Percentiles rank a stretch among this genome's conserved stretches.
These are phyloP conservation scores for Candida pseudoviswanathii DNA, from an alignment of 1,139 yeast species.

Conservation along the genomic window DNA sequence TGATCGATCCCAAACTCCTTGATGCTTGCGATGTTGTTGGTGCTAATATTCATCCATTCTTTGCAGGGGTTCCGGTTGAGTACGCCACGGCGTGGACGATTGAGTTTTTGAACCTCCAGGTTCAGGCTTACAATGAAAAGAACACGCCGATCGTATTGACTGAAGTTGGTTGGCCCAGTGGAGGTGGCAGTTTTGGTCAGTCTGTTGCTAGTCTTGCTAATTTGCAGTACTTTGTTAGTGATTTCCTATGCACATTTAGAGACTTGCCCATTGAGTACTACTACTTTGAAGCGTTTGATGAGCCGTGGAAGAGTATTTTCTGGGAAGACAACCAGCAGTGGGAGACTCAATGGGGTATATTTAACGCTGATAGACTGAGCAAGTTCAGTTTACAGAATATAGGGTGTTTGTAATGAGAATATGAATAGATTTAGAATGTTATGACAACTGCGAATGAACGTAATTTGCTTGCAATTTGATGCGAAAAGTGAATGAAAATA, in stretches of 20 bases:
- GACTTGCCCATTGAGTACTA: constrained; percentile 50
- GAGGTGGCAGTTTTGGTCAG: constrained; percentile 52
- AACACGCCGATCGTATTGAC: constrained; percentile 48
- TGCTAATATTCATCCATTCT: constrained; percentile 69
- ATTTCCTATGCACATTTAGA: constrained; percentile 54
- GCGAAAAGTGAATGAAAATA: not conserved
- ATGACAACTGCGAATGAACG: not conserved
- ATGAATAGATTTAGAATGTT: not conserved
- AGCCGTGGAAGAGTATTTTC: constrained; percentile 65
- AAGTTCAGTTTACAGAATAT: constrained; percentile 23
- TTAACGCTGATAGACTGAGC: constrained; percentile 45
- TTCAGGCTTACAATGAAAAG: constrained; percentile 30
- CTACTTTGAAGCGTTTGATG: constrained; percentile 74
- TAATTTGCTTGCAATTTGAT: not conserved
- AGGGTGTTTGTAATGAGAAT: constrained; percentile 13
- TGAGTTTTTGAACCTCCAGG: constrained; percentile 48
- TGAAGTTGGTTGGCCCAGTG: constrained; percentile 75
- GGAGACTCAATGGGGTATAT: constrained; percentile 78
- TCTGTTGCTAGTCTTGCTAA: constrained; percentile 50
- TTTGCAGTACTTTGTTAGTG: constrained; percentile 49
- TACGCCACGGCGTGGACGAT: constrained; percentile 56
- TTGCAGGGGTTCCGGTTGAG: constrained; percentile 57
- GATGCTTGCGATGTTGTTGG: constrained; percentile 57
- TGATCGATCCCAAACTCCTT: constrained; percentile 36
- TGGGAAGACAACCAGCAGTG: constrained; percentile 51